Evolutionary conservation across 768 basidiomycete species (phyloP).

Genomic region (Boletus sp.): DNA sequence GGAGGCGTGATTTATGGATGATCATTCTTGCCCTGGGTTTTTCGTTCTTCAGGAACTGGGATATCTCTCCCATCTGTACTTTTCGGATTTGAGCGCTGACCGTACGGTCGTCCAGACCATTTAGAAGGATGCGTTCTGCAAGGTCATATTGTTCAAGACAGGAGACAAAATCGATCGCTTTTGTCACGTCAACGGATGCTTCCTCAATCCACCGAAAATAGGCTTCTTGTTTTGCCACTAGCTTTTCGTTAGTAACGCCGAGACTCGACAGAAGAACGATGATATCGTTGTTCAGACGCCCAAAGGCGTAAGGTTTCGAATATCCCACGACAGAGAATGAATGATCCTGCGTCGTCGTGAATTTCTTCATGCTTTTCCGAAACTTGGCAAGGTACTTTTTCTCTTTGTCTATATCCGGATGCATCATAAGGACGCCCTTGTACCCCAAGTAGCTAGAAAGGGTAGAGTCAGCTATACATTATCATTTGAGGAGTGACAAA

Average conservation of each 20-base stretch:
- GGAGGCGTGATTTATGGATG: constrained; percentile 56
- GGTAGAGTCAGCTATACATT: background rate
- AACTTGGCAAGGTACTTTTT: constrained; percentile 52
- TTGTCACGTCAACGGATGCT: constrained; percentile 46
- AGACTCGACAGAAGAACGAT: constrained; percentile 65
- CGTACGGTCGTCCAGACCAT: constrained; percentile 47
- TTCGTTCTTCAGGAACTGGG: constrained; percentile 50
- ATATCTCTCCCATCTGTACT: constrained; percentile 50
- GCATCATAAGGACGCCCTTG: constrained; percentile 69
- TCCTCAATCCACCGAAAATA: constrained; percentile 60
- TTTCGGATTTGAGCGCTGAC: constrained; percentile 43
- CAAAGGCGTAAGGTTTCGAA: constrained; percentile 63
- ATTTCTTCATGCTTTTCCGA: constrained; percentile 71
- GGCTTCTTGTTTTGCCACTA: constrained; percentile 53
- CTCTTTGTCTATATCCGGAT: constrained; percentile 53
- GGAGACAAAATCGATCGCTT: constrained; percentile 57
- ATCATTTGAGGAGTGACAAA: background rate
- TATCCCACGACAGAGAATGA: constrained; percentile 69
- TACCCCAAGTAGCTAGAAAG: constrained; percentile 59
- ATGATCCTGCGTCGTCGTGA: constrained; percentile 50
- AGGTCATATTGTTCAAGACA: constrained; percentile 46
- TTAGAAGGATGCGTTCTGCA: constrained; percentile 53
- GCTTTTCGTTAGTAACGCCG: constrained; percentile 52
- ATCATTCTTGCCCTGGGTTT: constrained; percentile 58
- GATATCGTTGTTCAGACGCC: constrained; percentile 68